A percentile compares a stretch with the other conserved stretches of the same genome.
These are phyloP conservation scores for Colletotrichum truncatum DNA, from an alignment of 2,329 filamentous ascomycete species.

Conservation along the genomic window DNA sequence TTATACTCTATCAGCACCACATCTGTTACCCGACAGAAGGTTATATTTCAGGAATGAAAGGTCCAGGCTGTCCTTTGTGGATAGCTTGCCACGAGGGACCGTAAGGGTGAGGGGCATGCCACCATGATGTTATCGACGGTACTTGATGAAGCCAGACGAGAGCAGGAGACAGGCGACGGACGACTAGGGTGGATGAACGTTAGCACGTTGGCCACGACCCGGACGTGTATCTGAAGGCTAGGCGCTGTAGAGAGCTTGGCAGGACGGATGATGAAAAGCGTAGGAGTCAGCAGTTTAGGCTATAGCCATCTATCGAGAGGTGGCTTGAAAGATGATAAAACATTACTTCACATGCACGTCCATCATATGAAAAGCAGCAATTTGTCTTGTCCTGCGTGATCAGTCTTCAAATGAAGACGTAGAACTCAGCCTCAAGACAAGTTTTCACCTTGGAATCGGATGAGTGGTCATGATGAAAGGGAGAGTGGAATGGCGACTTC, in stretches of 20 bases:
- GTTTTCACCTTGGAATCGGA: background rate
- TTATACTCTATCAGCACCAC: background rate
- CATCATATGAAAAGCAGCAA: background rate
- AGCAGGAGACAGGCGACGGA: background rate
- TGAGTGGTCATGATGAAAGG: constrained; percentile 17
- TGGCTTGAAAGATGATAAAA: constrained; percentile 30
- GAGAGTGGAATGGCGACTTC: constrained; percentile 11
- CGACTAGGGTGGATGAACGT: background rate
- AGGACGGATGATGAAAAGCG: constrained; percentile 12
- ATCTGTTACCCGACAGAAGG: background rate
- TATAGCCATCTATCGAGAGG: constrained; percentile 22
- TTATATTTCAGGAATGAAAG: background rate
- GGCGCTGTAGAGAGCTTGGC: background rate
- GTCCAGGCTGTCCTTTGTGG: background rate
- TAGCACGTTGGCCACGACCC: constrained; percentile 6
- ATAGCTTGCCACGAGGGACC: background rate
- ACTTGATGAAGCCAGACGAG: background rate
- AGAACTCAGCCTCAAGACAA: background rate
- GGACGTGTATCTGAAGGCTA: constrained; percentile 24
- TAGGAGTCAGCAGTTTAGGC: constrained; percentile 18
- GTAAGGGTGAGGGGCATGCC: background rate
- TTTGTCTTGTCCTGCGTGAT: background rate
- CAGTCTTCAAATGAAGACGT: background rate
- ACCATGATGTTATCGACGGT: background rate
- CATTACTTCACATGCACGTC: background rate